Evolutionary conservation across 2,329 filamentous ascomycete genomes (phyloP).

Genomic region (Aspergillaceae sp.): DNA sequence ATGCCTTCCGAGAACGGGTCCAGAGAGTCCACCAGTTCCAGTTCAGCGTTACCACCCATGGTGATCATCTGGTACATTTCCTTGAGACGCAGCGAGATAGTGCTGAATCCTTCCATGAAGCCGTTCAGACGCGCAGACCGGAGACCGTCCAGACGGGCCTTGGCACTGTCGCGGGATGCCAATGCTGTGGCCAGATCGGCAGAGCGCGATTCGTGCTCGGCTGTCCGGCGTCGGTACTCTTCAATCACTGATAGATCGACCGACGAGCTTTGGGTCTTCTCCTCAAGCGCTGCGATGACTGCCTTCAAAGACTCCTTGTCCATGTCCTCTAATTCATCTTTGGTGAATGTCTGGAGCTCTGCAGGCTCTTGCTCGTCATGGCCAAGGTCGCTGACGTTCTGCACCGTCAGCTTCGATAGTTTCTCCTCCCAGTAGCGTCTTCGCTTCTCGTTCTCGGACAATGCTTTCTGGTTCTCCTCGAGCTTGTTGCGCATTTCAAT

Average conservation of each 20-base stretch:
- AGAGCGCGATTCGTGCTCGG: slow-evolving; percentile 73
- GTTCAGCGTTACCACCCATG: slow-evolving; percentile 96
- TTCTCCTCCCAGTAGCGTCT: slow-evolving; percentile 85
- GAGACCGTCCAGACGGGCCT: slow-evolving; percentile 86
- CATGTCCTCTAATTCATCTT: slow-evolving; percentile 57
- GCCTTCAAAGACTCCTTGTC: slow-evolving; percentile 55
- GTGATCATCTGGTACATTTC: slow-evolving; percentile 99
- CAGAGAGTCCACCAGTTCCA: slow-evolving; percentile 90
- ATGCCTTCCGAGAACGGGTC: slow-evolving; percentile 98
- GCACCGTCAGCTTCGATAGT: slow-evolving; percentile 69
- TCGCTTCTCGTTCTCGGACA: slow-evolving; percentile 77
- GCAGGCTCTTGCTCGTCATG: slow-evolving; percentile 45
- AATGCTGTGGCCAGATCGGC: slow-evolving; percentile 75
- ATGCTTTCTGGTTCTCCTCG: slow-evolving; percentile 86
- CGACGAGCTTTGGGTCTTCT: slow-evolving; percentile 72
- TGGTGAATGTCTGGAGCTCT: slow-evolving; percentile 66
- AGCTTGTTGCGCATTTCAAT: slow-evolving; percentile 99
- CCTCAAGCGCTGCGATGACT: slow-evolving; percentile 58
- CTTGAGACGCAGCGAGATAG: slow-evolving; percentile 88
- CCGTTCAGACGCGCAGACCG: slow-evolving; percentile 83
- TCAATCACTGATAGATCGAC: slow-evolving; percentile 83
- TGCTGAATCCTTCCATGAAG: slow-evolving; percentile 96
- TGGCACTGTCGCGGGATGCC: slow-evolving; percentile 69
- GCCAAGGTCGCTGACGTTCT: slow-evolving; percentile 66
- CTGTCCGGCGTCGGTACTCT: slow-evolving; percentile 77